Conservation (phyloP, 345 rosid genomes). For the Dimocarpus longan region DNA sequence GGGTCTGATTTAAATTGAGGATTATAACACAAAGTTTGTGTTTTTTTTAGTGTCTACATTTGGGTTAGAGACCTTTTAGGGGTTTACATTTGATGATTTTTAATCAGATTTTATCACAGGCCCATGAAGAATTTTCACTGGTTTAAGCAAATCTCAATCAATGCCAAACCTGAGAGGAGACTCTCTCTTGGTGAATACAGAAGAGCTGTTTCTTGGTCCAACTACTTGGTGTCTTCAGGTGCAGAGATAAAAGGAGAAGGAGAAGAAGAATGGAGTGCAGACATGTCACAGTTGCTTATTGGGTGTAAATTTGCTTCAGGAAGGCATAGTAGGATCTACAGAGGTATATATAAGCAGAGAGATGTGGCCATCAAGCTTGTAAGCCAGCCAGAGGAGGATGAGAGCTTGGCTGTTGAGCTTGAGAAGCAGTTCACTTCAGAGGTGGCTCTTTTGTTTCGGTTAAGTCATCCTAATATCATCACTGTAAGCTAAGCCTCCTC, state of each 20-base stretch:
- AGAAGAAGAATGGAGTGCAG: constrained; percentile 75
- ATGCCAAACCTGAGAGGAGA: constrained; percentile 51
- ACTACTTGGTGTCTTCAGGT: constrained; percentile 76
- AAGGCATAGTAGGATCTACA: constrained; percentile 77
- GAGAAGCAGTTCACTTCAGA: constrained; percentile 77
- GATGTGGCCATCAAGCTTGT: constrained; percentile 79
- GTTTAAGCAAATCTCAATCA: constrained; percentile 60
- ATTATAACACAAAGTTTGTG: not conserved
- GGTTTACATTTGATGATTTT: constrained; percentile 35
- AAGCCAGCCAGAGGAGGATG: constrained; percentile 81
- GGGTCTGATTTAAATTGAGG: constrained; percentile 12
- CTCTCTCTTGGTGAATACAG: constrained; percentile 72
- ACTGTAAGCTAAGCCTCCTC: constrained; percentile 43
- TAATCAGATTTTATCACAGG: constrained; percentile 14
- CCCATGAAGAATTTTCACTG: constrained; percentile 63
- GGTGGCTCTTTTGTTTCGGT: constrained; percentile 62
- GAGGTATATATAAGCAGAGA: constrained; percentile 69
- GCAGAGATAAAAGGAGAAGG: constrained; percentile 75
- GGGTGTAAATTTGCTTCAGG: constrained; percentile 77
- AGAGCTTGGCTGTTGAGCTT: constrained; percentile 54
- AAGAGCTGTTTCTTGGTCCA: constrained; percentile 77
- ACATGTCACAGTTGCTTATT: constrained; percentile 72
- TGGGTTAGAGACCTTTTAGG: constrained; percentile 16
- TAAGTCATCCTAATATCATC: constrained; percentile 67
- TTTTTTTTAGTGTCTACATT: constrained; percentile 9